A percentile compares a stretch with the other conserved stretches of the same genome.
Conservation (phyloP, 1,284 basidiomycete genomes). For the Trichosporon coremiiforme region DNA sequence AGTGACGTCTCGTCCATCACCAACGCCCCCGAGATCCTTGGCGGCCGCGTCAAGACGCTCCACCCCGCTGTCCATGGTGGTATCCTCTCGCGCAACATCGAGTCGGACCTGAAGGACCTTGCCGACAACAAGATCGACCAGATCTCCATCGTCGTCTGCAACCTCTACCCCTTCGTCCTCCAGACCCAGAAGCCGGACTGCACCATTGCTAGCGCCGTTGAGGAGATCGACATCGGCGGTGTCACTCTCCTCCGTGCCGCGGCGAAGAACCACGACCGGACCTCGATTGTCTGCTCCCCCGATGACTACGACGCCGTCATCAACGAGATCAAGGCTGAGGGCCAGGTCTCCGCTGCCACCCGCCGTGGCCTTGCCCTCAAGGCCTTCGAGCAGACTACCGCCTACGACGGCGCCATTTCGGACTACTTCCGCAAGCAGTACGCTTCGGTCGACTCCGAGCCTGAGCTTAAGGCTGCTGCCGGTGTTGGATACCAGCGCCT, state of each 20-base stretch:
- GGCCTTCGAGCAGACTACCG: slow-evolving; percentile 94
- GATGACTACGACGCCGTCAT: slow-evolving; percentile 85
- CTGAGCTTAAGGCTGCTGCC: slow-evolving; percentile 65
- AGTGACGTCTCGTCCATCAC: slow-evolving; percentile 98
- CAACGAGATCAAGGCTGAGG: slow-evolving; percentile 68
- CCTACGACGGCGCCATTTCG: slow-evolving; percentile 93
- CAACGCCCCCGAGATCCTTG: slow-evolving; percentile 99
- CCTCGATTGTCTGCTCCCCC: slow-evolving; percentile 90
- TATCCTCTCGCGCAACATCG: slow-evolving; percentile 83
- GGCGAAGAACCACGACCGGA: slow-evolving; percentile 96
- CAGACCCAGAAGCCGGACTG: slow-evolving; percentile 88
- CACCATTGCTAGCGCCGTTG: slow-evolving; percentile 87
- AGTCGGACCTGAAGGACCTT: slow-evolving; percentile 82
- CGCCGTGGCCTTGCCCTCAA: slow-evolving; percentile 86
- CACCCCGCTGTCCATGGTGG: slow-evolving; percentile 98
- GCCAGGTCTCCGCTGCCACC: slow-evolving; percentile 71
- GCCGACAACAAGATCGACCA: slow-evolving; percentile 77
- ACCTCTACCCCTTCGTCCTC: slow-evolving; percentile 94
- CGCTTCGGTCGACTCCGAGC: slow-evolving; percentile 72
- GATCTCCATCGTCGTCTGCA: slow-evolving; percentile 96
- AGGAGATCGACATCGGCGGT: slow-evolving; percentile 98
- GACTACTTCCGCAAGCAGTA: slow-evolving; percentile 97
- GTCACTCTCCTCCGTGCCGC: slow-evolving; percentile 97
- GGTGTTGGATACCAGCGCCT: slow-evolving; percentile 74
- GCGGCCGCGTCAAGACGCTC: slow-evolving; percentile 98